These are phyloP conservation scores for Vigna mungo DNA, from an alignment of 306 rosid species.

Conservation along the genomic window DNA sequence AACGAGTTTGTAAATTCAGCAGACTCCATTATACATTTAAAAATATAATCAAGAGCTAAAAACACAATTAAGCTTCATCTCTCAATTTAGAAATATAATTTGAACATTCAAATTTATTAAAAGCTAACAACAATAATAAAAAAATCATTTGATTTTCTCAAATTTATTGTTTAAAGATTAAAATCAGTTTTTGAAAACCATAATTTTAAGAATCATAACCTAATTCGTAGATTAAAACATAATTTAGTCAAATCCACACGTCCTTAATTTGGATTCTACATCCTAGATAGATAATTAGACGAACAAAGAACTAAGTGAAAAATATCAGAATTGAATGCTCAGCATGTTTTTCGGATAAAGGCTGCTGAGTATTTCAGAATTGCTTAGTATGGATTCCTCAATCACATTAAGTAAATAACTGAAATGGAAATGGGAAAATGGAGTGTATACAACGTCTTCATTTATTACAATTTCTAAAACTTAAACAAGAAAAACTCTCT, in stretches of 20 bases:
- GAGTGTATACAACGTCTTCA: slow-evolving; percentile 38
- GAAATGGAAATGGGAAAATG: slow-evolving; percentile 32
- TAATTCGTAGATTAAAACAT: no score
- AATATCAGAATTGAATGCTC: neutral
- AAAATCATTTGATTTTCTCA: neutral
- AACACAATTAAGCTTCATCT: no score
- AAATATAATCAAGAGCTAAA: no score
- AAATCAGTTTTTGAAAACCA: no score
- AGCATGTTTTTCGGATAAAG: neutral
- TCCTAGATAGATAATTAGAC: neutral
- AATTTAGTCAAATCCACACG: no score
- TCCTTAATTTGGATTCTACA: neutral
- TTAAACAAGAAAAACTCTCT: slow-evolving; percentile 37
- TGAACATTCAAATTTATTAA: neutral
- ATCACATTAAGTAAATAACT: slow-evolving; percentile 8
- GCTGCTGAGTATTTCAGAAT: slow-evolving; percentile 6
- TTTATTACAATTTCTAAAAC: slow-evolving; percentile 56
- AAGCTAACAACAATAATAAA: no score
- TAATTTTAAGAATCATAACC: neutral
- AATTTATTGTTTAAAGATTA: no score
- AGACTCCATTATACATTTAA: no score
- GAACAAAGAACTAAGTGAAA: neutral
- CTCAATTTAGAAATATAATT: no score
- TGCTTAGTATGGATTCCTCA: slow-evolving; percentile 18
- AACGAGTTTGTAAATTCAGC: neutral